These are phyloP conservation scores for Lupinus albus DNA, from an alignment of 306 rosid species.

Conservation along the genomic window DNA sequence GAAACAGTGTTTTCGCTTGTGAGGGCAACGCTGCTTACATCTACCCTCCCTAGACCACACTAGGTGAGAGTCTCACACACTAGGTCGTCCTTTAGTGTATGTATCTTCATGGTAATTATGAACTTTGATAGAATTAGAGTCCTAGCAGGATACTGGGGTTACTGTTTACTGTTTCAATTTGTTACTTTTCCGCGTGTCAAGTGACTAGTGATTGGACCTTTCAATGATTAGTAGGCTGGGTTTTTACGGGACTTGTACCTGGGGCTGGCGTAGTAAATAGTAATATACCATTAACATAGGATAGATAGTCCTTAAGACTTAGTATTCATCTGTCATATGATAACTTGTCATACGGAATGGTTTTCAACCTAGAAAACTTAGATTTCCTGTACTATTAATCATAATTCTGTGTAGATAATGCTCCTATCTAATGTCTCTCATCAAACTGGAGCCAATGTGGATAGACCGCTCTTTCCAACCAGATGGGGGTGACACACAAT, in stretches of 20 bases:
- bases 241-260: background rate
- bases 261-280: background rate
- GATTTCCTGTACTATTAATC: background rate
- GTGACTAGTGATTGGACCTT: background rate
- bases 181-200: background rate
- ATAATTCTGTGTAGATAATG: background rate
- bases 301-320: background rate
- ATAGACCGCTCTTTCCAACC: background rate
- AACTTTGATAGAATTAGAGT: slow-evolving; percentile 1
- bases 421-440: background rate
- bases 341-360: background rate
- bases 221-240: background rate
- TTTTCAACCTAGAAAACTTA: background rate
- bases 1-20: too few species aligned
- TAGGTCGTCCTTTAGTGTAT: too few species aligned
- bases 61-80: too few species aligned
- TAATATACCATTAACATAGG: background rate
- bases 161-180: background rate
- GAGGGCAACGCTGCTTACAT: too few species aligned
- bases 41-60: too few species aligned
- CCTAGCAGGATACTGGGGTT: background rate
- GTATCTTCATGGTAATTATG: background rate
- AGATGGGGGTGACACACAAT: background rate
- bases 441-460: background rate
- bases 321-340: background rate